Conservation (phyloP, 208 protist genomes). For the Leishmania gerbilli region DNA sequence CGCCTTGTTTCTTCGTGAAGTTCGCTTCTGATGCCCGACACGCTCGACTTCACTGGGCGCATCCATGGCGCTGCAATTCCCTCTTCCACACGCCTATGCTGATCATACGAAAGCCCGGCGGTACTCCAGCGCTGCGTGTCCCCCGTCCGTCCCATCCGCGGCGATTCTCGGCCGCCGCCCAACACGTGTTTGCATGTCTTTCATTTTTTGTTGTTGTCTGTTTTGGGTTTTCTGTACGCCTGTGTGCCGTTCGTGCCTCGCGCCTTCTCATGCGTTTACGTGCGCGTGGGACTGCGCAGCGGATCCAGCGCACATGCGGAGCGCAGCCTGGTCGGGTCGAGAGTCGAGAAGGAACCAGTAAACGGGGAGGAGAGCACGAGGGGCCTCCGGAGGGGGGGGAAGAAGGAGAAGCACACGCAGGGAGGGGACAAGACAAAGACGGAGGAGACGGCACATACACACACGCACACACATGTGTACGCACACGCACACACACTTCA, state of each 20-base stretch:
- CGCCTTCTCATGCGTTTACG: not conserved
- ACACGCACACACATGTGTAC: not conserved
- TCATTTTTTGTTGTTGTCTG: too few species aligned
- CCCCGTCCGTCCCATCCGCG: not conserved
- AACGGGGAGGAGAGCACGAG: not conserved
- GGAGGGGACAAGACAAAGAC: not conserved
- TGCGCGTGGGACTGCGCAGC: not conserved
- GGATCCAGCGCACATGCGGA: not conserved
- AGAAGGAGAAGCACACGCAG: not conserved
- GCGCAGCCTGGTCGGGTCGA: not conserved
- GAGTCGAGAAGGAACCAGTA: not conserved
- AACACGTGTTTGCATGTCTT: not conserved
- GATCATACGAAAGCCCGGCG: not conserved
- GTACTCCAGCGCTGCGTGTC: not conserved
- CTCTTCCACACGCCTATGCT: not conserved
- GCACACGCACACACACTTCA: not conserved
- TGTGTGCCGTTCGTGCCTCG: too few species aligned
- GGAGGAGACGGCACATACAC: not conserved
- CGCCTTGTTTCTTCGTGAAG: not conserved
- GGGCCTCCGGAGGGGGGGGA: not conserved
- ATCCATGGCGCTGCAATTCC: not conserved
- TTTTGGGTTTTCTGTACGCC: too few species aligned
- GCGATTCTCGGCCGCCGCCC: not conserved
- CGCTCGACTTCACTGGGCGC: not conserved
- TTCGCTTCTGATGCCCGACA: not conserved